These are phyloP conservation scores for Avicennia marina DNA, from an alignment of 257 asterid species.

Conservation along the genomic window DNA sequence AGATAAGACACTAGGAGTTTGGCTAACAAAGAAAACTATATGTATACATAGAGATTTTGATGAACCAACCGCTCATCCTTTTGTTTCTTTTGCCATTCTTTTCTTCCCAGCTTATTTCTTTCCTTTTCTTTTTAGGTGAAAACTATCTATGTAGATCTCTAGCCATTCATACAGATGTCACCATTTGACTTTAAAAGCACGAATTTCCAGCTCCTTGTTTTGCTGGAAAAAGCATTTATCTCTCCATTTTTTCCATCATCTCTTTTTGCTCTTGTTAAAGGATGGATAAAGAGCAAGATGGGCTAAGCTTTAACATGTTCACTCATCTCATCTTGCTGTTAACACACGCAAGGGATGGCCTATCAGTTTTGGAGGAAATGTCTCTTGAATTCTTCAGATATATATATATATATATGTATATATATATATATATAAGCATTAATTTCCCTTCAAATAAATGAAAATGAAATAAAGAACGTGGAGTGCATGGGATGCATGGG, in stretches of 20 bases:
- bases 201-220: conserved; percentile 31
- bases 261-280: conserved; percentile 54
- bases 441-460: no score
- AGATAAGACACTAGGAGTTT: no score
- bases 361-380: background rate
- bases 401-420: background rate
- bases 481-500: conserved; percentile 66
- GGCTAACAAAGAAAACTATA: no score
- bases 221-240: conserved; percentile 36
- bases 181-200: conserved; percentile 47
- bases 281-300: conserved; percentile 63
- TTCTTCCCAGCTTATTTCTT: background rate
- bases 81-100: conserved; percentile 8
- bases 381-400: no score
- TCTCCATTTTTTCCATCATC: conserved; percentile 39
- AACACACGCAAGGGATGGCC: conserved; percentile 8
- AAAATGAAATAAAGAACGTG: no score
- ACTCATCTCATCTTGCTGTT: conserved; percentile 26
- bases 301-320: conserved; percentile 57
- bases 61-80: background rate
- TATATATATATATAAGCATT: no score
- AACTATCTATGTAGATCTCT: conserved; percentile 7
- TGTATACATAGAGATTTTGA: no score
- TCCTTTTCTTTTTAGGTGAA: conserved; percentile 12
- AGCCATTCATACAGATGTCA: conserved; percentile 29